These are phyloP conservation scores for Laburnicola sp. DNA, from an alignment of 2,329 filamentous ascomycete genomes.

Conservation along the genomic window DNA sequence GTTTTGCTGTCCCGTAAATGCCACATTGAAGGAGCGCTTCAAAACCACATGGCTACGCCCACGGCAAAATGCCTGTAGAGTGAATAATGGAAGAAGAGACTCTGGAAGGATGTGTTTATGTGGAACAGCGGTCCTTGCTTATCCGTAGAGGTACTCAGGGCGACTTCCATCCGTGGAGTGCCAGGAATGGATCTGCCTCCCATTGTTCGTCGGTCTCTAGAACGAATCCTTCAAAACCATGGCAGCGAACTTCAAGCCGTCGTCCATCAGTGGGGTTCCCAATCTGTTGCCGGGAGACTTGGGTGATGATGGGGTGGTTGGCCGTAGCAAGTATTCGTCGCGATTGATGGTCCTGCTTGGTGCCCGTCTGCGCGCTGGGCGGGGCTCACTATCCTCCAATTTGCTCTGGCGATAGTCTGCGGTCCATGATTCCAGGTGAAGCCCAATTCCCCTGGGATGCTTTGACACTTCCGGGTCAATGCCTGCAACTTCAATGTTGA, in stretches of 20 bases:
- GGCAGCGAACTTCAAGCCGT: conserved; percentile 75
- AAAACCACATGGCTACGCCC: conserved; percentile 80
- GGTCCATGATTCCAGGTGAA: conserved; percentile 86
- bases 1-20: conserved; percentile 17
- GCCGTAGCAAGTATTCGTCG: conserved; percentile 65
- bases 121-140: conserved; percentile 86
- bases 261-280: conserved; percentile 69
- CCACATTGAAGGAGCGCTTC: conserved; percentile 46
- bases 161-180: conserved; percentile 81
- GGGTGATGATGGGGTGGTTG: conserved; percentile 53
- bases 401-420: conserved; percentile 87
- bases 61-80: conserved; percentile 91
- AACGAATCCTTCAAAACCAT: conserved; percentile 85
- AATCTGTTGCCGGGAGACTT: conserved; percentile 54
- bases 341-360: conserved; percentile 63
- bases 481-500: conserved; percentile 88
- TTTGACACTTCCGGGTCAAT: conserved; percentile 81
- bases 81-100: conserved; percentile 83
- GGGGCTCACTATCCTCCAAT: conserved; percentile 64
- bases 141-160: conserved; percentile 82
- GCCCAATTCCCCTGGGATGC: conserved; percentile 76
- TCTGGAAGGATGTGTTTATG: conserved; percentile 77
- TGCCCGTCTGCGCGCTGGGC: conserved; percentile 67
- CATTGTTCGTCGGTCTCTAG: conserved; percentile 84
- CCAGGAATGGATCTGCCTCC: conserved; percentile 83